A percentile compares a stretch with the other conserved stretches of the same genome.
phyloP scores from a whole-genome alignment of 108 stramenopile species.

The Discostella stelligeroides region DNA sequence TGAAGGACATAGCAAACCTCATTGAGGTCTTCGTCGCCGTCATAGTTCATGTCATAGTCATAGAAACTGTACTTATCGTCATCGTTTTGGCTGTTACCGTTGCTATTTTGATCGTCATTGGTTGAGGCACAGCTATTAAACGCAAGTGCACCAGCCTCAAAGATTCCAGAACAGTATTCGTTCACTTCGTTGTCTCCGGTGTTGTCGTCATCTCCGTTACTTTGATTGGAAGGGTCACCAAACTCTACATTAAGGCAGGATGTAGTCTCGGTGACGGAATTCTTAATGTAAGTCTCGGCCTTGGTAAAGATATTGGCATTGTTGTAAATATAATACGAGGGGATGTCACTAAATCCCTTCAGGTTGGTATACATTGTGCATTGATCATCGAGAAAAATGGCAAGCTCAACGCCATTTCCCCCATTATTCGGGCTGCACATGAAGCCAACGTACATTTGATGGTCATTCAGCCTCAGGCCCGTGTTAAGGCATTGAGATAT shows the following conservation, averaged over 20 bases:
- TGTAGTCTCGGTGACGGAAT: slow-evolving; percentile 18
- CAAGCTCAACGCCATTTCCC: slow-evolving; percentile 64
- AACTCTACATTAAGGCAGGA: slow-evolving; percentile 16
- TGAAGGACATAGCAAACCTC: slow-evolving; percentile 39
- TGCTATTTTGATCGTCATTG: slow-evolving; percentile 6
- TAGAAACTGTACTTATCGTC: slow-evolving; percentile 32
- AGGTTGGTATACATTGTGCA: slow-evolving; percentile 58
- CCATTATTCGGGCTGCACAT: slow-evolving; percentile 9
- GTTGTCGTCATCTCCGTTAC: slow-evolving; percentile 15
- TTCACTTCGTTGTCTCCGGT: slow-evolving; percentile 9
- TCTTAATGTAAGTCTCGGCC: slow-evolving; percentile 34
- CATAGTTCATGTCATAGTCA: slow-evolving; percentile 29
- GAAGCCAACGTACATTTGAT: slow-evolving; percentile 2
- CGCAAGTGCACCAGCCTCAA: slow-evolving; percentile 23
- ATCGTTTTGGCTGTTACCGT: slow-evolving; percentile 4
- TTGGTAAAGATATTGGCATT: slow-evolving; percentile 1
- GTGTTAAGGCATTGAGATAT: slow-evolving; percentile 8
- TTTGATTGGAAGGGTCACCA: slow-evolving; percentile 10
- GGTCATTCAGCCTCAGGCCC: slow-evolving; percentile 1
- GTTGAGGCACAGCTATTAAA: slow-evolving; percentile 33
- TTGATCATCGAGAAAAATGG: slow-evolving; percentile 66
- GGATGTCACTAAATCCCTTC: slow-evolving; percentile 20
- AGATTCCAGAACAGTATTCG: slow-evolving; percentile 32
- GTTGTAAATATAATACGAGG: slow-evolving; percentile 20
- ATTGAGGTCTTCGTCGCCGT: slow-evolving; percentile 23